Evolutionary conservation across 2,329 filamentous ascomycete genomes (phyloP).

Genomic region (Talaromyces sp.): DNA sequence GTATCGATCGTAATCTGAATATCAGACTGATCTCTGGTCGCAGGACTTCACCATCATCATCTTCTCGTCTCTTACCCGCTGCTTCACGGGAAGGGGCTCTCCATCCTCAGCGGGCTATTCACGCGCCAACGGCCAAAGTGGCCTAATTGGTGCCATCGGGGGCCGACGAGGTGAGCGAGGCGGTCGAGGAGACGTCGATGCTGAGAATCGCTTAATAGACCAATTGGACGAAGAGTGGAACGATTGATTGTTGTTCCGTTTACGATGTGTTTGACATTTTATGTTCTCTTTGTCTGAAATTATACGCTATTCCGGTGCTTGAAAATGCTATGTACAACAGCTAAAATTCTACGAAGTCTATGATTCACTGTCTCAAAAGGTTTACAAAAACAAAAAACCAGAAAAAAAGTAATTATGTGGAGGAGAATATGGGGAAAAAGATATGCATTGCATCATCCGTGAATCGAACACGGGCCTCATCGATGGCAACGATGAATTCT

Average conservation of each 20-base stretch:
- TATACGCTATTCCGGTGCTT: neutral
- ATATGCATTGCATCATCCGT: conserved; percentile 20
- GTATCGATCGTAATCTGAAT: too few relatives aligned
- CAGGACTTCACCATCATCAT: conserved; percentile 49
- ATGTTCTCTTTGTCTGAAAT: neutral
- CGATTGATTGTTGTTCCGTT: conserved; percentile 47
- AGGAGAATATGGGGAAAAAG: neutral
- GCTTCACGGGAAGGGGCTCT: conserved; percentile 36
- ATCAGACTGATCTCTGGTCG: conserved; percentile 3
- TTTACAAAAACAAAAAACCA: neutral
- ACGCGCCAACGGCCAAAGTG: conserved; percentile 30
- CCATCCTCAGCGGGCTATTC: conserved; percentile 35
- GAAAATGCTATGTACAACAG: neutral
- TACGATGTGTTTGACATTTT: neutral
- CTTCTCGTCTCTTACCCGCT: conserved; percentile 43
- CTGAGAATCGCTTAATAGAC: conserved; percentile 91
- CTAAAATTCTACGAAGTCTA: neutral
- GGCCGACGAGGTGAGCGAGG: conserved; percentile 35
- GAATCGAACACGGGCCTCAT: conserved; percentile 23
- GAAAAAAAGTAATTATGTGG: too few relatives aligned
- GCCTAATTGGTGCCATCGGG: conserved; percentile 36
- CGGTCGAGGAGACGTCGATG: conserved; percentile 58
- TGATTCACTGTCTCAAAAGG: neutral
- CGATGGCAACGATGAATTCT: conserved; percentile 24
- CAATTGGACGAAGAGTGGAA: conserved; percentile 98